Evolutionary conservation across 2,329 filamentous ascomycete genomes (phyloP).

Genomic region (Colletotrichum tropicale): DNA sequence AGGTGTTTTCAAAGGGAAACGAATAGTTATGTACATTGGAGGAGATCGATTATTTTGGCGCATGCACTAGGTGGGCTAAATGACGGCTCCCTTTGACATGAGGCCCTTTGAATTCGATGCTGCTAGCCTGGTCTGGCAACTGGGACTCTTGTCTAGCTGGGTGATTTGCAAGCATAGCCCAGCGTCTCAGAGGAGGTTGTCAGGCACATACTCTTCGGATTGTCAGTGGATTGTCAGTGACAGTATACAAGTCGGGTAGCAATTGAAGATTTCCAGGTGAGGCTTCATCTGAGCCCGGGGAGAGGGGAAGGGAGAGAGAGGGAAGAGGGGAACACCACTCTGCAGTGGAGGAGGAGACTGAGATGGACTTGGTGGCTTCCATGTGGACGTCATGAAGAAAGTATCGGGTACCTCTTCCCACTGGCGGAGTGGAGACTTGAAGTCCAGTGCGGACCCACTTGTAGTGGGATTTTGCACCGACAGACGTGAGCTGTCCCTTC

Average conservation of each 20-base stretch:
- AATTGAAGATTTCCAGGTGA: background rate
- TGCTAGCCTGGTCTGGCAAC: background rate
- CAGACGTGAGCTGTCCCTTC: slow-evolving; percentile 22
- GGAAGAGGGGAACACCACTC: background rate
- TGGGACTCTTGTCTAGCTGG: background rate
- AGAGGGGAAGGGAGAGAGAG: background rate
- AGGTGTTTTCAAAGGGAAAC: background rate
- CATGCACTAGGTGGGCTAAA: background rate
- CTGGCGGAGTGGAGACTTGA: slow-evolving; percentile 4
- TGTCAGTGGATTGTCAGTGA: too few relatives aligned
- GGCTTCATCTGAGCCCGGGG: background rate
- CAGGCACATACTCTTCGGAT: background rate
- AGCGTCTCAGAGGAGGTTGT: background rate
- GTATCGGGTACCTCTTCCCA: background rate
- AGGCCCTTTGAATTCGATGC: background rate
- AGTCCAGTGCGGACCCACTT: slow-evolving; percentile 22
- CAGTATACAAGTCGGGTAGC: background rate
- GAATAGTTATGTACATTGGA: background rate
- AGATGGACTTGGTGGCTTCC: background rate
- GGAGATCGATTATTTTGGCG: background rate
- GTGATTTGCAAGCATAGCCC: background rate
- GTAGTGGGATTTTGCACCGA: slow-evolving; percentile 25
- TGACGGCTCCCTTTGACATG: background rate
- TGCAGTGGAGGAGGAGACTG: background rate
- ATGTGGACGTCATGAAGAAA: slow-evolving; percentile 7